These are phyloP conservation scores for Zasmidium citrigriseum DNA, from an alignment of 2,329 filamentous ascomycete species.

Conservation along the genomic window DNA sequence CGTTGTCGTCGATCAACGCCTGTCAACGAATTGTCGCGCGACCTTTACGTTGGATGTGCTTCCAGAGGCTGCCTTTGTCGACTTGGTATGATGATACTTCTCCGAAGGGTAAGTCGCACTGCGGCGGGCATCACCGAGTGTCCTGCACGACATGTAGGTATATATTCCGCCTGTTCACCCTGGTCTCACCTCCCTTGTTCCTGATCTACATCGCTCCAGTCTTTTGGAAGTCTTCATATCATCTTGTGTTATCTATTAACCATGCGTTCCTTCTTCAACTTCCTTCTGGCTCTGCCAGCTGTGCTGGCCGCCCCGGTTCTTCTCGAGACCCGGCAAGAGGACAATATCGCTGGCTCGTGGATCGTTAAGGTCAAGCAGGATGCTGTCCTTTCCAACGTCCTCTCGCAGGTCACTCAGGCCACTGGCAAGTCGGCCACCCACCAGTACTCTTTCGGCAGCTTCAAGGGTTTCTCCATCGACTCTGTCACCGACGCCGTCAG, in stretches of 20 bases:
- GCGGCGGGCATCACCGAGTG: not conserved
- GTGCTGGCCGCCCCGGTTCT: constrained; percentile 23
- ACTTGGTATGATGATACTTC: not conserved
- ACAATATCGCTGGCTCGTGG: constrained; percentile 24
- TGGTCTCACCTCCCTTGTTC: not conserved
- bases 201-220: not conserved
- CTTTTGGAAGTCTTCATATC: not conserved
- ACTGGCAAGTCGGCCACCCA: constrained; percentile 27
- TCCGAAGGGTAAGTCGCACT: not conserved
- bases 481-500: constrained; percentile 35
- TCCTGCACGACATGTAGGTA: constrained; percentile 4
- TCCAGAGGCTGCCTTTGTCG: not conserved
- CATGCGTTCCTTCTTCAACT: constrained; percentile 24
- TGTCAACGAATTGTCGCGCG: not conserved
- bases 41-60: not conserved
- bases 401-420: constrained; percentile 18
- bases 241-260: constrained; percentile 5
- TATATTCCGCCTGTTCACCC: constrained; percentile 26
- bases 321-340: constrained; percentile 19
- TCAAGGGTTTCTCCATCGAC: constrained; percentile 42
- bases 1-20: not conserved
- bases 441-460: constrained; percentile 40
- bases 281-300: constrained; percentile 23
- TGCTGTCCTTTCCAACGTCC: constrained; percentile 16
- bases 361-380: constrained; percentile 24